Evolutionary conservation across 129 eudicot species (phyloP), one percentile per base, ranked within the genome.

Genomic region (Flaveria linearis): DNA sequence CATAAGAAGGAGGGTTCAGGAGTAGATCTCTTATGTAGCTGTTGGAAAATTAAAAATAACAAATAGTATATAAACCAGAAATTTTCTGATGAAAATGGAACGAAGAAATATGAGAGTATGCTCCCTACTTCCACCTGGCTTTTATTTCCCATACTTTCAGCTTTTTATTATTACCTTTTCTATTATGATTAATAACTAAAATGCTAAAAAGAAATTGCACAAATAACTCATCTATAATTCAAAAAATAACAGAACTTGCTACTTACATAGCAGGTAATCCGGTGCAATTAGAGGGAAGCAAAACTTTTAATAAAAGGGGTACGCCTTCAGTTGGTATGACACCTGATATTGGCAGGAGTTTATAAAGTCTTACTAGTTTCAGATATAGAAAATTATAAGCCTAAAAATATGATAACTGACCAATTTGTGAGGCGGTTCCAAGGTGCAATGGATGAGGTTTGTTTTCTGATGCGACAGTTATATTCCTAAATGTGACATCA

Each of bases 341-440:
- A 60, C 98, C 98, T 93, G 78, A 15, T 72, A 76, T 28, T 63
- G 14, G 46, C 14, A 76, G 9, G 36, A 41, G 43, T 13, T 76
- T 7, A 71, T 72, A 11, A 66, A 39, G 69, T 63, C 46, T 62
- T 22, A 72, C 69, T n/a, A 74, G 57, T 47, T 64, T 18, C 20
- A 56, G 7, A 71, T 63, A 36, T 4, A 72, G 46, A 47, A 64
- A 58, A 47, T 42, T 9, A 45, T 51, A 78, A 74, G 69, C 73
- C 56, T 15, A 75, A 20, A 63, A 33, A 79, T 41, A 72, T 53
- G 33, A 74, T 53, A 39, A 16, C 88, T 57, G 73, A 93, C 98
- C 98, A 75, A 93, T 93, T 85, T 93, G 98, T 83, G 98, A 88
- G 49, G 97, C 98, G 42, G 98, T 90, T 70, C 96, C 98, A 9